Conservation (phyloP, 371 early-diverging fungal genomes). For the Mucor circinelloides region DNA sequence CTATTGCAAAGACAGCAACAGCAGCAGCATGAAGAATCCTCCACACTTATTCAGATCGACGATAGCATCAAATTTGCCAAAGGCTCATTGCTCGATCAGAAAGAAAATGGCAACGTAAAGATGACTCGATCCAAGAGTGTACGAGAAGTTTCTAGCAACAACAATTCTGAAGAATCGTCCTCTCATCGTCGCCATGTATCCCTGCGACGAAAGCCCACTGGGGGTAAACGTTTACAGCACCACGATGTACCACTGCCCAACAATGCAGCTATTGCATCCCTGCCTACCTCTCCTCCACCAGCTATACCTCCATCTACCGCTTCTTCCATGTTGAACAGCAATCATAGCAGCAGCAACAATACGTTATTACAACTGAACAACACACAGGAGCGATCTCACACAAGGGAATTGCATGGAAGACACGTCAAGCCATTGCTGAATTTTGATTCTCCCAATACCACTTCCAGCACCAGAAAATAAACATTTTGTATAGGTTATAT, state of each 20-base stretch:
- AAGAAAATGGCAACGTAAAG: constrained; percentile 17
- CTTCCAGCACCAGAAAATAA: constrained; percentile 9
- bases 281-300: constrained; percentile 1
- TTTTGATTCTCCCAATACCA: constrained; percentile 25
- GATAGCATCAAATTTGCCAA: constrained; percentile 44
- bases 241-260: constrained; percentile 41
- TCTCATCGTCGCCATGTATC: constrained; percentile 29
- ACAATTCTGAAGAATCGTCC: neutral
- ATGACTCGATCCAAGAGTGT: constrained; percentile 43
- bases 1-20: constrained; percentile 9
- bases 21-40: constrained; percentile 7
- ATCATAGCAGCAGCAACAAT: neutral
- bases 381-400: constrained; percentile 45
- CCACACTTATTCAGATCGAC: constrained; percentile 44
- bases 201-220: constrained; percentile 39
- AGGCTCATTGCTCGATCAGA: constrained; percentile 43
- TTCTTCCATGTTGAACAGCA: neutral
- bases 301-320: neutral
- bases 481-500: neutral
- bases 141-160: constrained; percentile 21
- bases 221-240: constrained; percentile 7
- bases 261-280: constrained; percentile 16
- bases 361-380: constrained; percentile 39
- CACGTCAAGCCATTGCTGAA: constrained; percentile 51
- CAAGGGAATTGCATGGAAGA: constrained; percentile 37